Percentiles rank a stretch among this genome's conserved stretches.
Conservation (phyloP, 768 basidiomycete species). For the Clitopilus hobsonii region DNA sequence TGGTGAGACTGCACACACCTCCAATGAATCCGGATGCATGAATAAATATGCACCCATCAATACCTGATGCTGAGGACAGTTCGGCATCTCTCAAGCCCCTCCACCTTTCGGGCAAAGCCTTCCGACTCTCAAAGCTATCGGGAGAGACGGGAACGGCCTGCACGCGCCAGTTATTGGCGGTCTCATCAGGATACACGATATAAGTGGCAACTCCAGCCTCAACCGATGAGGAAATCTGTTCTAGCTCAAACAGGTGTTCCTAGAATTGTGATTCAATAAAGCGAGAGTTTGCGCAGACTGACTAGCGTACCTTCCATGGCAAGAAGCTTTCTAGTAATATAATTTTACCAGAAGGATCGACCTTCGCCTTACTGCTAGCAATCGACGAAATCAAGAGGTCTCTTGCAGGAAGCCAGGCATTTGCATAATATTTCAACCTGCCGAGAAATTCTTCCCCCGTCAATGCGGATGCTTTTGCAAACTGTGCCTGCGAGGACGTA, state of each 20-base stretch:
- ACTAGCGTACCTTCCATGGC: slow-evolving; percentile 79
- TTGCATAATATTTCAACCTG: slow-evolving; percentile 75
- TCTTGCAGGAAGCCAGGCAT: slow-evolving; percentile 91
- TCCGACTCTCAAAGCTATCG: slow-evolving; percentile 87
- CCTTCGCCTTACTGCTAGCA: slow-evolving; percentile 44
- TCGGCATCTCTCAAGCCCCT: slow-evolving; percentile 85
- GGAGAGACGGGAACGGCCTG: slow-evolving; percentile 84
- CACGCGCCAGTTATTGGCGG: slow-evolving; percentile 74
- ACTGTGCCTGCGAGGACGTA: slow-evolving; percentile 46
- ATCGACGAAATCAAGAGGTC: slow-evolving; percentile 64
- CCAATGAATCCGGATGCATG: slow-evolving; percentile 98
- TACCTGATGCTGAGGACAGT: slow-evolving; percentile 66
- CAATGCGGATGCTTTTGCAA: slow-evolving; percentile 73
- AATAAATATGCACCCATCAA: slow-evolving; percentile 84
- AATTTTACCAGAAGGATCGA: slow-evolving; percentile 73
- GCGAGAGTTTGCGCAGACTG: slow-evolving; percentile 1
- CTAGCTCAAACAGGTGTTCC: slow-evolving; percentile 90
- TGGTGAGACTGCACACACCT: slow-evolving; percentile 39
- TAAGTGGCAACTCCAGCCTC: slow-evolving; percentile 63
- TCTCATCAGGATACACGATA: slow-evolving; percentile 87
- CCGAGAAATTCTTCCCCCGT: slow-evolving; percentile 83
- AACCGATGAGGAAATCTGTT: slow-evolving; percentile 47
- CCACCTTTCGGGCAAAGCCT: slow-evolving; percentile 92
- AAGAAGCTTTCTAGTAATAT: slow-evolving; percentile 75
- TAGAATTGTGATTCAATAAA: slow-evolving; percentile 7